Evolutionary conservation across 208 protist genomes (phyloP), one percentile per base, ranked within the genome.

Genomic region (Trypanosoma scelopori): DNA sequence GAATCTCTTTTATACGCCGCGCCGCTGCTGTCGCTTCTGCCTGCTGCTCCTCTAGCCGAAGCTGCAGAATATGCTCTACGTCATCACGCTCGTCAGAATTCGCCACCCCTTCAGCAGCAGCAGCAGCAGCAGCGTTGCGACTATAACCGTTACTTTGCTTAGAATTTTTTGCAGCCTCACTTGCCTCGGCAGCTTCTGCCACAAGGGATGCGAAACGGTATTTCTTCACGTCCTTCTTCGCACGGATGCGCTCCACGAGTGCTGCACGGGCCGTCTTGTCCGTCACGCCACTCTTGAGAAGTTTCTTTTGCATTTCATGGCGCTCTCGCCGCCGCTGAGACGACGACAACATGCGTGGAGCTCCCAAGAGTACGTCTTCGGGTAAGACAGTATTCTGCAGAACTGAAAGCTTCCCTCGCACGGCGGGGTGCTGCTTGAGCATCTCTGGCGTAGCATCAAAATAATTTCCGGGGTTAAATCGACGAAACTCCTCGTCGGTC

Each of bases 401-500:
- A 18, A 96, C 74, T 18, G 69, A 77, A 25, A 91, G 65, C 37
- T 35, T 79, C 5, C 91, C 91, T 22, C 91, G 87, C 39, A 93
- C 60, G 1, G 87, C 85, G 0, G 91, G 91, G 66, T 96, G 87
- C 71, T 91, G 77, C 65, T 76, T 74, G 42, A 96, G 78, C 87
- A 96, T 96, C 60, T 91, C 86, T 11, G 74, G 71, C 5, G 91
- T 96, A 15, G 79, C 77, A 65, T 94, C 86, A 63, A 96, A 93
- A 78, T 93, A 73, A 46, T 78, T 78, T 9, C 82, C 68, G 6
- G 91, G 72, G 53, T 90, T 81, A 55, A 96, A 96, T 45, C 68
- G 50, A 27, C 74, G 71, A 56, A 94, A 93, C 39, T 92, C 83
- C 15, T 92, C 86, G n/a, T 92, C 85, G 23, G 43, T 69, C 25